phyloP scores from a whole-genome alignment of 1,284 basidiomycete genomes.

The Cutaneotrichosporon sp. region DNA sequence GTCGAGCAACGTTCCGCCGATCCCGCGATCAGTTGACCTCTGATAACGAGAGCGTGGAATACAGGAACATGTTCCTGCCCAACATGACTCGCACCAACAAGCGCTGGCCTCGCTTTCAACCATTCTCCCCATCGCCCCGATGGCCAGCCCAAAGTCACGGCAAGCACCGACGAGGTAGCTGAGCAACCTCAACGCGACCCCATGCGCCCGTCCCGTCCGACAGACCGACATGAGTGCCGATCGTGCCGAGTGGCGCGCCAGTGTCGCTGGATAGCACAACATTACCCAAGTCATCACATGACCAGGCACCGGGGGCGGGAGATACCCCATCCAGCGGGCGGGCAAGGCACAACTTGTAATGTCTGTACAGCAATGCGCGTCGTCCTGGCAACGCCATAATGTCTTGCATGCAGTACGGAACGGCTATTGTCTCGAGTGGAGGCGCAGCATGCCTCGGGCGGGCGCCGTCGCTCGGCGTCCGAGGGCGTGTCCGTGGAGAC shows the following conservation, averaged over 20 bases:
- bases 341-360: neutral
- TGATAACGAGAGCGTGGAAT: too few species aligned
- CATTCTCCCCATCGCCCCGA: too few species aligned
- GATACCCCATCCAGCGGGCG: neutral
- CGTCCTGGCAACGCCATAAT: neutral
- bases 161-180: neutral
- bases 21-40: too few species aligned
- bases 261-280: too few species aligned
- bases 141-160: neutral
- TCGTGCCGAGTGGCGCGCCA: too few species aligned
- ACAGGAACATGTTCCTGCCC: too few species aligned
- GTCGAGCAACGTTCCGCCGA: neutral
- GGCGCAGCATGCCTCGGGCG: too few species aligned
- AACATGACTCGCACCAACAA: too few species aligned
- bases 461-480: too few species aligned
- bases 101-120: too few species aligned
- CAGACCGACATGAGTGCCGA: neutral
- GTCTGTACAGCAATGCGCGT: neutral
- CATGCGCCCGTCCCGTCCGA: neutral
- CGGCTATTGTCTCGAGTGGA: too few species aligned
- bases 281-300: too few species aligned
- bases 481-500: neutral
- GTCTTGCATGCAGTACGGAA: neutral
- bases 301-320: neutral
- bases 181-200: neutral